Evolutionary conservation across 192 early-diverging fungal genomes (phyloP).

Genomic region (Gonapodya prolifera): DNA sequence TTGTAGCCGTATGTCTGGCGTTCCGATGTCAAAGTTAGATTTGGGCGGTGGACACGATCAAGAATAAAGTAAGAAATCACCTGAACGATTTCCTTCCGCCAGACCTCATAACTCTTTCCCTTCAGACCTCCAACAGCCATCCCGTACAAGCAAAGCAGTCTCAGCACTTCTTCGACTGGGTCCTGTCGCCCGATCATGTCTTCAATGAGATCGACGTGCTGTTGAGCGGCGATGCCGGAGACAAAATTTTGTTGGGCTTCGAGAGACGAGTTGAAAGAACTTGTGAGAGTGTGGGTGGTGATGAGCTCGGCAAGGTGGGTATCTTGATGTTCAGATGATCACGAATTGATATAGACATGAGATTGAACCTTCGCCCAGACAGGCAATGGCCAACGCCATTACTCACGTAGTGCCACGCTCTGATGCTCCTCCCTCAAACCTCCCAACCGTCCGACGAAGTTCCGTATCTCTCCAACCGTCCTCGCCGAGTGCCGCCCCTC

Average conservation of each 20-base stretch:
- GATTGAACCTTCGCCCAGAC: neutral
- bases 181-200: slow-evolving; percentile 74
- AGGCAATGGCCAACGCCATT: neutral
- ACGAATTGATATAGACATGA: neutral
- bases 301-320: slow-evolving; percentile 74
- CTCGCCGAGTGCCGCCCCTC: slow-evolving; percentile 82
- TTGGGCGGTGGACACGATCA: neutral
- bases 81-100: slow-evolving; percentile 72
- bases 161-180: slow-evolving; percentile 55
- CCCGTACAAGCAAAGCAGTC: slow-evolving; percentile 74
- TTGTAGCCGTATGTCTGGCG: slow-evolving; percentile 85
- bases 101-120: slow-evolving; percentile 65
- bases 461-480: slow-evolving; percentile 81
- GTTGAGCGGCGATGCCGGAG: slow-evolving; percentile 51
- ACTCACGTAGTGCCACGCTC: slow-evolving; percentile 60
- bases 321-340: no score
- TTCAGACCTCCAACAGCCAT: slow-evolving; percentile 72
- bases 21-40: neutral
- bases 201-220: slow-evolving; percentile 69
- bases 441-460: slow-evolving; percentile 79
- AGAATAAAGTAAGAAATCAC: slow-evolving; percentile 17
- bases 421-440: slow-evolving; percentile 77
- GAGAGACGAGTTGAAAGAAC: slow-evolving; percentile 68
- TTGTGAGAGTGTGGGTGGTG: slow-evolving; percentile 58
- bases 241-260: slow-evolving; percentile 84